These are phyloP conservation scores for Conticribra guillardii DNA, from an alignment of 108 stramenopile genomes.

Conservation along the genomic window DNA sequence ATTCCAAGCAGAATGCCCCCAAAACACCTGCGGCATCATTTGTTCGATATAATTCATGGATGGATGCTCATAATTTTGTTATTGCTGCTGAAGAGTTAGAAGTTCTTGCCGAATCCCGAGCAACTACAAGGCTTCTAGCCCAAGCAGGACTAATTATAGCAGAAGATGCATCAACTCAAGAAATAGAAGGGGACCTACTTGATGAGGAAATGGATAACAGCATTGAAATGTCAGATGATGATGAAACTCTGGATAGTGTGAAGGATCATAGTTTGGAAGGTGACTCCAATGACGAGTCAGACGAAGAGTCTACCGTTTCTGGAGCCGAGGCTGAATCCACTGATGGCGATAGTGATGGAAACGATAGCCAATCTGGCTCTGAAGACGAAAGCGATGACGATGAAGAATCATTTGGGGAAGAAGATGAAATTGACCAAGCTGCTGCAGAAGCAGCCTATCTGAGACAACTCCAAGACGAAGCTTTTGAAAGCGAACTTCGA, in stretches of 20 bases:
- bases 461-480: conserved; percentile 86
- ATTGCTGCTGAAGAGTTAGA: conserved; percentile 68
- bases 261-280: conserved; percentile 54
- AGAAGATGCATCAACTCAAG: conserved; percentile 31
- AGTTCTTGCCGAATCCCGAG: conserved; percentile 38
- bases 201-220: conserved; percentile 48
- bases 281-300: conserved; percentile 47
- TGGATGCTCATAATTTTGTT: conserved; percentile 86
- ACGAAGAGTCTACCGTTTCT: conserved; percentile 37
- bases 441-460: conserved; percentile 80
- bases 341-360: conserved; percentile 52
- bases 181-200: conserved; percentile 31
- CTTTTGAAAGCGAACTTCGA: conserved; percentile 85
- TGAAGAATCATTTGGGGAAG: conserved; percentile 48
- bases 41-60: conserved; percentile 71
- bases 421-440: conserved; percentile 65
- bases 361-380: conserved; percentile 50
- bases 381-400: conserved; percentile 66
- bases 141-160: conserved; percentile 61
- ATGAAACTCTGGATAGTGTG: conserved; percentile 34
- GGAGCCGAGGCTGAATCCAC: conserved; percentile 27
- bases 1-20: conserved; percentile 24
- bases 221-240: conserved; percentile 47
- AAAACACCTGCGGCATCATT: conserved; percentile 47
- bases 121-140: conserved; percentile 59